Evolutionary conservation across 257 asterid species (phyloP).

Genomic region (Fraxinus excelsior): DNA sequence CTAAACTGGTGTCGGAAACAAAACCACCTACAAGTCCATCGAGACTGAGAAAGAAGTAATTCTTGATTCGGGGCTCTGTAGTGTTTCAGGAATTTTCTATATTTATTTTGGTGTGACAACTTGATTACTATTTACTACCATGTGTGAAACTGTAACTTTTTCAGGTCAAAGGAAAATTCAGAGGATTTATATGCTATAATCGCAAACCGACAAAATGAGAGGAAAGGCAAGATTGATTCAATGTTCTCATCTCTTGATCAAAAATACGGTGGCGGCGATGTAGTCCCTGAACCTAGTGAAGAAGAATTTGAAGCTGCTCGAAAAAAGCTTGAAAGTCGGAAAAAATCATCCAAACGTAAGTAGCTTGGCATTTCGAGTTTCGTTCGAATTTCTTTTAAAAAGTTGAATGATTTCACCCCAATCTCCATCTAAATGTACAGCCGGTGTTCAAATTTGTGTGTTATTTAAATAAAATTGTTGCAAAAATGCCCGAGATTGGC

Average conservation of each 20-base stretch:
- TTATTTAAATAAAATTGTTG: not conserved
- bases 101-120: not conserved
- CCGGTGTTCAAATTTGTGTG: not conserved
- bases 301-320: conserved; percentile 94
- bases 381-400: not conserved
- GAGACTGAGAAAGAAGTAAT: conserved; percentile 66
- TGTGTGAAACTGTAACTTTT: conserved; percentile 15
- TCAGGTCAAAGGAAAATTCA: conserved; percentile 65
- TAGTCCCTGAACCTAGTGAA: conserved; percentile 71
- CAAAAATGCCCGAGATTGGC: not conserved
- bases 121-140: not conserved
- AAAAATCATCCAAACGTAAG: conserved; percentile 57
- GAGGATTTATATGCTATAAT: conserved; percentile 71
- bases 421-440: not conserved
- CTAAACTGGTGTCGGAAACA: conserved; percentile 70
- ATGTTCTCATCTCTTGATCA: conserved; percentile 78
- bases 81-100: not conserved
- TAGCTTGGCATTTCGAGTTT: conserved; percentile 15
- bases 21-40: conserved; percentile 91
- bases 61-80: conserved; percentile 14
- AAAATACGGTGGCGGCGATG: conserved; percentile 67
- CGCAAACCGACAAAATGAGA: conserved; percentile 71
- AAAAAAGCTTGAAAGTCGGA: conserved; percentile 60
- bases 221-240: conserved; percentile 71
- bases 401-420: not conserved